These are phyloP conservation scores for Suillus plorans DNA, from an alignment of 768 basidiomycete genomes.

Conservation along the genomic window DNA sequence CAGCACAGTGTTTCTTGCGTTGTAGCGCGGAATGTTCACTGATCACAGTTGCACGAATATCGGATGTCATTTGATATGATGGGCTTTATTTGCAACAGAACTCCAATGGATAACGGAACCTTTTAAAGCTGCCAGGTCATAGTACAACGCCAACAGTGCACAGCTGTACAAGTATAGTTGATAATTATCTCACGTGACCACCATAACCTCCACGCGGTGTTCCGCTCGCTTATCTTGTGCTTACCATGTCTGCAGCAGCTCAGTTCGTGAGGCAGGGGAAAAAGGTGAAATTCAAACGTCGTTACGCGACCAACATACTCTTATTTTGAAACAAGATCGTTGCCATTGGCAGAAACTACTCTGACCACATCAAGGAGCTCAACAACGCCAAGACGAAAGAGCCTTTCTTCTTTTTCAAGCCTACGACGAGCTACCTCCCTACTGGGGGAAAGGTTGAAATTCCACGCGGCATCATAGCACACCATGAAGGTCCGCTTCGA, in stretches of 20 bases:
- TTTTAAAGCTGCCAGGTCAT: no score
- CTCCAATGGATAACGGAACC: no score
- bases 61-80: no score
- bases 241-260: conserved; percentile 33
- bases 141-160: no score
- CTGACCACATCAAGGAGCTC: conserved; percentile 88
- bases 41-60: no score
- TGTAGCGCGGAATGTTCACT: no score
- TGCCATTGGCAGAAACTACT: conserved; percentile 94
- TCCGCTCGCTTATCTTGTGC: conserved; percentile 8
- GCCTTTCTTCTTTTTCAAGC: conserved; percentile 99
- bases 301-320: background rate
- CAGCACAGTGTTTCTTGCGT: no score
- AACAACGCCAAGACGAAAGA: conserved; percentile 84
- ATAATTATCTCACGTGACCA: background rate
- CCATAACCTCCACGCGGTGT: background rate
- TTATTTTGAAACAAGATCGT: conserved; percentile 59
- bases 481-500: conserved; percentile 78
- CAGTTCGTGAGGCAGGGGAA: conserved; percentile 47
- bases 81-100: no score
- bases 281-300: conserved; percentile 33
- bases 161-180: no score
- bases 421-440: conserved; percentile 83
- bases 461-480: conserved; percentile 77
- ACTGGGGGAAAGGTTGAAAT: conserved; percentile 84